Conservation (phyloP, 371 early-diverging fungal genomes). For the Mortierella sp. region DNA sequence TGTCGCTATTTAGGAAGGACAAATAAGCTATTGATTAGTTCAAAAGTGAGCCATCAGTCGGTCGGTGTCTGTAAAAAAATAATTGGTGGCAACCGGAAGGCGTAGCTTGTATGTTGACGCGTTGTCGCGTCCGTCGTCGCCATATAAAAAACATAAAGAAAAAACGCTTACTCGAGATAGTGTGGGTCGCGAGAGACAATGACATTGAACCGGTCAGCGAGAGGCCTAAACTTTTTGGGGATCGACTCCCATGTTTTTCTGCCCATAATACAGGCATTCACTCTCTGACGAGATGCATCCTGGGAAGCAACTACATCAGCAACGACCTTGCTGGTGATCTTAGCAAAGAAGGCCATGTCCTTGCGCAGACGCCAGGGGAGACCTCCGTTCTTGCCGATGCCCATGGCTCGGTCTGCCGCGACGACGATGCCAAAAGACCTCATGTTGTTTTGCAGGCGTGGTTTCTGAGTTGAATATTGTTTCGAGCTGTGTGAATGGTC, state of each 20-base stretch:
- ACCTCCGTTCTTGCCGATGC: conserved; percentile 80
- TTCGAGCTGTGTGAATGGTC: neutral
- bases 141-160: too few species aligned
- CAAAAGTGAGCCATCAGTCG: neutral
- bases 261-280: conserved; percentile 93
- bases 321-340: conserved; percentile 70
- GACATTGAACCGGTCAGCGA: conserved; percentile 83
- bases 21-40: neutral
- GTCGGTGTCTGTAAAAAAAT: conserved; percentile 13
- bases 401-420: conserved; percentile 79
- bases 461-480: neutral
- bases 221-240: conserved; percentile 82
- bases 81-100: conserved; percentile 17
- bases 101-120: neutral
- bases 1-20: conserved; percentile 22
- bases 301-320: neutral
- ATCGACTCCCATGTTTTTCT: conserved; percentile 92
- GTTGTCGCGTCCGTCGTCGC: neutral
- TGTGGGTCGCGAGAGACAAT: conserved; percentile 79
- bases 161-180: conserved; percentile 69
- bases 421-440: conserved; percentile 76
- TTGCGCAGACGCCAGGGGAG: conserved; percentile 91
- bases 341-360: conserved; percentile 90
- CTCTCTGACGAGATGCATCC: conserved; percentile 10
- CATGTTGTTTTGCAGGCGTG: neutral